Evolutionary conservation across 192 early-diverging fungal species (phyloP), one percentile per base, ranked within the genome.

Genomic region (Geranomyces michiganensis): DNA sequence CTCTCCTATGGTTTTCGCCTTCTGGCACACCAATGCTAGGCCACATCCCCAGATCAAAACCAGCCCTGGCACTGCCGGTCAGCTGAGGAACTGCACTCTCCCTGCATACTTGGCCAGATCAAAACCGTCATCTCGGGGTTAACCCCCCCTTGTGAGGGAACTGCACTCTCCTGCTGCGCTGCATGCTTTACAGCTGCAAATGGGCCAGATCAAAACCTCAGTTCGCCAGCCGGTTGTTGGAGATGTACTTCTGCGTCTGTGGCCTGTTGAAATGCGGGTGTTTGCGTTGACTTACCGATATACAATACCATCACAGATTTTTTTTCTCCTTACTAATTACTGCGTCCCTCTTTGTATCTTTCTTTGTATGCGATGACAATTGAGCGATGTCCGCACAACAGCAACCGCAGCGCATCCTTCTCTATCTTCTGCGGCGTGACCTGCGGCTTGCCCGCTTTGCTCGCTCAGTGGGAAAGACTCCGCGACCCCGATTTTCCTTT

Each of bases 201-300:
- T 53, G 51, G 51, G 51, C 19, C 24, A 53, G 19, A 53, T 53
- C 51, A 53, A 53, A 53, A 53, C 51, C 51, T 53, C 51, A 53
- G 51, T 26, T 24, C 51, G 51, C 51, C 51, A 24, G 51, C 51
- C 51, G n/a, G 51, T 53, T 53, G 51, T 53, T 53, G 51, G 51
- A 53, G 51, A 53, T 53, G 51, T 53, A 53, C 51, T 53, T 53
- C 51, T 53, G 51, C 51, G 51, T 41, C 51, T 53, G 51, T 53
- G 51, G 51, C 51, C 51, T 53, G 51, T 53, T 24, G 51, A 53
- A 53, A 53, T 53, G 24, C 51, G 51, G 51, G 51, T 53, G 51
- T 53, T 53, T 26, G 51, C 19, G 51, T 24, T 53, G n/a, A 26
- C 24, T 53, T 53, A 53, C 51, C 51, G 15, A 53, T 26, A 53